Evolutionary conservation across 345 rosid genomes (phyloP).

Genomic region (sweet orange (Citrus sinensis)): DVS_A1.0 CM039168.1:1475501-1476000

Average conservation of each 20-base stretch:
- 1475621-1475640: conserved; percentile 14
- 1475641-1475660: conserved; percentile 32
- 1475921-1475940: background rate
- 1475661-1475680: conserved; percentile 57
- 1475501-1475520: background rate
- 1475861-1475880: background rate
- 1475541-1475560: background rate
- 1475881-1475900: background rate
- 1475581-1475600: conserved; percentile 2
- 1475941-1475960: background rate
- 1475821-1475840: background rate
- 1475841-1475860: background rate
- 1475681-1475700: conserved; percentile 55
- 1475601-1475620: background rate
- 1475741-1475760: background rate
- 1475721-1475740: background rate
- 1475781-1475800: background rate
- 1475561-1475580: background rate
- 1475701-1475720: conserved; percentile 31
- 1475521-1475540: background rate
- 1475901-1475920: background rate
- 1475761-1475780: background rate
- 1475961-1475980: background rate
- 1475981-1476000: background rate
- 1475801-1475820: background rate